Evolutionary conservation across 208 protist species (phyloP), one percentile per base, ranked within the genome.

Genomic region (Kentomonas sorsogonicus): DNA sequence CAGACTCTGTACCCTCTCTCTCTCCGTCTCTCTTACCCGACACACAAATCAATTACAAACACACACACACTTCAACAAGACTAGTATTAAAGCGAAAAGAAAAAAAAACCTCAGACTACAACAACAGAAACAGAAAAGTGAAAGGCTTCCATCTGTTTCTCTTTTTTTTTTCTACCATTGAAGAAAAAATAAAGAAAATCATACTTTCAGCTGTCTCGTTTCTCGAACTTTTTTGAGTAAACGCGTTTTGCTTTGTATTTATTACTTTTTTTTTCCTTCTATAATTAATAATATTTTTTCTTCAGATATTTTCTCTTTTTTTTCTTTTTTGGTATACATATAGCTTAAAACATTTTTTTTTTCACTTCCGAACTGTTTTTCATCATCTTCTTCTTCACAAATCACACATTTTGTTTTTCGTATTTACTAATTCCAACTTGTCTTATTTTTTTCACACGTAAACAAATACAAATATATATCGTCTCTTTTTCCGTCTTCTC

Each of bases 151-250:
- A 6, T 39, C 13, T 39, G 9, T 39, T 6, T 39, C 6, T 39
- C 34, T 39, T 39, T 39, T 39, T 34, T 30, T 53, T 53, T 53
- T 26, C 11, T 26, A 22, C 22, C n/a, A 40, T 43, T 59, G 16
- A 51, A 33, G 22, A 61, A 52, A 61, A 61, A 52, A 36, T 11
- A 53, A 11, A n/a, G n/a, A n/a, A n/a, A n/a, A 36, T 44, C 26
- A 30, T 29, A 11, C 13, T 60, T 47, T 34, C 40, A 18, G 20
- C 16, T 15, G 15, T 45, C 18, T n/a, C 40, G 18, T 3, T n/a
- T 56, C 26, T 41, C 5, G 26, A 13, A 22, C 38, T 43, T 31
- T 43, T 43, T n/a, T n/a, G n/a, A n/a, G n/a, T n/a, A n/a, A n/a
- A n/a, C n/a, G n/a, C n/a, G n/a, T n/a, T n/a, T n/a, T n/a, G n/a